A percentile compares a stretch with the other conserved stretches of the same genome.
Evolutionary conservation across 345 rosid genomes (phyloP).

Genomic region (Aquilaria yunnanensis): DNA sequence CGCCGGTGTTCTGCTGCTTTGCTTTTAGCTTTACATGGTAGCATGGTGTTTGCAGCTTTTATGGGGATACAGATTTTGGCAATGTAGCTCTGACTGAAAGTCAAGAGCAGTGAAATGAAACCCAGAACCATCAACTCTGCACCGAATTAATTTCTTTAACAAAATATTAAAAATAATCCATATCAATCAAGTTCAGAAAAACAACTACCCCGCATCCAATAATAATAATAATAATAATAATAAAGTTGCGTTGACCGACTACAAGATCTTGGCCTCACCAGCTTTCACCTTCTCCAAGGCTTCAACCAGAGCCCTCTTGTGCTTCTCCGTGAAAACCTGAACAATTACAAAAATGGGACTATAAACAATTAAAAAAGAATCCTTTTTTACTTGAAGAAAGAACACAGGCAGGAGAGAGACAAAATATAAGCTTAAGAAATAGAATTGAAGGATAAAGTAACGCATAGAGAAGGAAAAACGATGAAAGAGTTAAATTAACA

Average conservation of each 20-base stretch:
- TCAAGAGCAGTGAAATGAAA: conserved; percentile 82
- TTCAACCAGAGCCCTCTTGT: conserved; percentile 73
- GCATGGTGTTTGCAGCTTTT: conserved; percentile 49
- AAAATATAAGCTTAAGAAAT: not conserved
- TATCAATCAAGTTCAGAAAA: not conserved
- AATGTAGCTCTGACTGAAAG: conserved; percentile 64
- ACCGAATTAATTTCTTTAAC: too few species aligned
- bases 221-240: not conserved
- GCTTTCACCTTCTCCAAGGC: conserved; percentile 88
- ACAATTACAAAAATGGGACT: not conserved
- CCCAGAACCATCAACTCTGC: conserved; percentile 96
- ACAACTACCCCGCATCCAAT: not conserved
- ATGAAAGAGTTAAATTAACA: not conserved
- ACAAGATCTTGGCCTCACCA: conserved; percentile 31
- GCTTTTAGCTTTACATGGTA: conserved; percentile 47
- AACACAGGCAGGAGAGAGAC: not conserved
- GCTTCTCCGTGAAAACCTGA: conserved; percentile 77
- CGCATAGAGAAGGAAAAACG: not conserved
- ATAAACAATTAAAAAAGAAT: conserved; percentile 10
- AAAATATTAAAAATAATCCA: conserved; percentile 12
- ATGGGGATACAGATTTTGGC: conserved; percentile 57
- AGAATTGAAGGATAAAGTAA: not conserved
- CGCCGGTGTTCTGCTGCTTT: conserved; percentile 35
- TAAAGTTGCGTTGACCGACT: not conserved
- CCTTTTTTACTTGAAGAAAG: not conserved